These are phyloP conservation scores for Candida sithepensis DNA, from an alignment of 805 yeast genomes.

Conservation along the genomic window DNA sequence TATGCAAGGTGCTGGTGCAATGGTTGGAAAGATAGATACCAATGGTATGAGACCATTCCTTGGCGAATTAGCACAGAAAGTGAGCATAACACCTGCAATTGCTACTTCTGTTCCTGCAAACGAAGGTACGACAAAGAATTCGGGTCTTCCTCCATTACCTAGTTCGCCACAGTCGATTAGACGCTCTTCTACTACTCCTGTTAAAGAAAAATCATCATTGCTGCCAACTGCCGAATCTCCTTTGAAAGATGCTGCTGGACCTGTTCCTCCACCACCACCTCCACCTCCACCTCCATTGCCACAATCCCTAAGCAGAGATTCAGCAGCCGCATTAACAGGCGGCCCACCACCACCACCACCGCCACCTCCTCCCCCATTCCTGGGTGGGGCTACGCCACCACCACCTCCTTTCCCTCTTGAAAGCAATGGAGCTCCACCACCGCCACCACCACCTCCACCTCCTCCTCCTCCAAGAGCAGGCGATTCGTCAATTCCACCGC, in stretches of 20 bases:
- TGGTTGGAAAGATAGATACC: constrained; percentile 16
- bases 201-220: too few relatives aligned
- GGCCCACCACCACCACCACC: constrained; percentile 31
- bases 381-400: constrained; percentile 7
- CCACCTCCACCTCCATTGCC: constrained; percentile 34
- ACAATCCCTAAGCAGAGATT: constrained; percentile 4
- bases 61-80: constrained; percentile 50
- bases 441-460: constrained; percentile 21
- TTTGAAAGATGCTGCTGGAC: too few relatives aligned
- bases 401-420: constrained; percentile 27
- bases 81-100: constrained; percentile 39
- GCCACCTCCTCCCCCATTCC: constrained; percentile 34
- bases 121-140: constrained; percentile 1
- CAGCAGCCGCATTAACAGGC: constrained; percentile 11
- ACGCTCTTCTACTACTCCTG: neutral
- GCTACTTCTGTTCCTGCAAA: neutral
- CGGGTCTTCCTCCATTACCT: neutral
- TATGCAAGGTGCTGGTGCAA: constrained; percentile 6
- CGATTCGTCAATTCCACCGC: constrained; percentile 21
- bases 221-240: too few relatives aligned
- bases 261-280: constrained; percentile 2
- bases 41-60: constrained; percentile 37
- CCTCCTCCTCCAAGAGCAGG: constrained; percentile 29
- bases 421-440: too few relatives aligned
- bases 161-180: constrained; percentile 17